Percentiles rank a stretch among this genome's conserved stretches.
phyloP scores from a whole-genome alignment of 129 eudicot genomes.

The Flaveria robusta region DNA sequence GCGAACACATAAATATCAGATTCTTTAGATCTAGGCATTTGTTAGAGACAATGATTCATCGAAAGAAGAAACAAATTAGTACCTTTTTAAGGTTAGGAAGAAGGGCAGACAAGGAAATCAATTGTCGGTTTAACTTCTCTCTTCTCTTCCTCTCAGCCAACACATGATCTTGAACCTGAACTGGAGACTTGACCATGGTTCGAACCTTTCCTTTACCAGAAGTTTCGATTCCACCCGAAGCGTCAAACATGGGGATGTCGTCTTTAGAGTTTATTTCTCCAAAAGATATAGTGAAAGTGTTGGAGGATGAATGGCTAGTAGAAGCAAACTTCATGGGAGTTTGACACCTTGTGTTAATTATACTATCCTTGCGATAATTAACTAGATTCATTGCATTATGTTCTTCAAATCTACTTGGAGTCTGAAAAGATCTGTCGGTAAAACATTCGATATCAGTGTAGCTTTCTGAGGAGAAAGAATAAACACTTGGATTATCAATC shows the following conservation, averaged over 20 bases:
- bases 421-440: neutral
- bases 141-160: constrained; percentile 30
- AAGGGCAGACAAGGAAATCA: constrained; percentile 33
- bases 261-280: constrained; percentile 24
- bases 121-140: constrained; percentile 25
- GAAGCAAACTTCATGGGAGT: neutral
- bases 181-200: neutral
- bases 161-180: constrained; percentile 22
- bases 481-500: neutral
- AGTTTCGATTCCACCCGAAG: neutral
- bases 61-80: neutral
- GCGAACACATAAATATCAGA: neutral
- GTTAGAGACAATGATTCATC: neutral
- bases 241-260: neutral
- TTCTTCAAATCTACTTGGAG: neutral
- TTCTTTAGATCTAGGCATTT: neutral
- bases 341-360: neutral
- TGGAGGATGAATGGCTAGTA: constrained; percentile 12
- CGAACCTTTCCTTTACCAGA: neutral
- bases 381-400: neutral
- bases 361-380: neutral
- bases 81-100: constrained; percentile 41
- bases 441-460: neutral
- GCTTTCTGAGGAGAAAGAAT: constrained; percentile 10
- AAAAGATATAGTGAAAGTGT: constrained; percentile 25